Conservation (phyloP, 495 filamentous ascomycete species). For the Parachaetomium inaequale region DNA sequence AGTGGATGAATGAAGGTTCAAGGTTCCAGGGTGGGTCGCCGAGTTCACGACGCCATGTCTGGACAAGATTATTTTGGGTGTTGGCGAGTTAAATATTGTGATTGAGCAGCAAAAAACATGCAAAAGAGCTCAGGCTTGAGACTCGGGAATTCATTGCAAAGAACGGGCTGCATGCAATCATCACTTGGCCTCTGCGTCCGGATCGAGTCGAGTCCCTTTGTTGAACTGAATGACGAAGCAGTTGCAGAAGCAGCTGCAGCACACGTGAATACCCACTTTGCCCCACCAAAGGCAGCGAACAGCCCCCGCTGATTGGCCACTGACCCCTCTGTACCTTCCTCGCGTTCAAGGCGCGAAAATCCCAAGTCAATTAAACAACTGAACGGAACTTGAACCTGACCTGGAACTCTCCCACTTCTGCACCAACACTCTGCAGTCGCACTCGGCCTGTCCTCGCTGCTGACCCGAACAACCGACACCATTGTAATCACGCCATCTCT, state of each 20-base stretch:
- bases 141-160: no score
- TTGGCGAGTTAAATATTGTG: no score
- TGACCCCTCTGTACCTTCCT: conserved; percentile 19
- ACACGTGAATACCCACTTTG: conserved; percentile 25
- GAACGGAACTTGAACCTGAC: conserved; percentile 7
- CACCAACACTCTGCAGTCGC: neutral
- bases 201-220: neutral
- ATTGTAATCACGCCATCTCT: neutral
- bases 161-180: neutral
- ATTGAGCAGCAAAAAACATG: neutral
- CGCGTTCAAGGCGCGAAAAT: conserved; percentile 21
- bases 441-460: neutral
- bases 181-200: neutral
- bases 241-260: conserved; percentile 7
- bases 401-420: neutral
- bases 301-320: conserved; percentile 18
- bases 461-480: neutral
- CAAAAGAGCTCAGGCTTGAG: no score
- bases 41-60: no score
- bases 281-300: conserved; percentile 11
- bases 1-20: neutral
- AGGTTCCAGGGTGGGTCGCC: no score
- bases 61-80: no score
- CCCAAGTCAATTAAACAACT: conserved; percentile 34
- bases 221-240: neutral